Conservation (phyloP, 768 basidiomycete genomes). For the Naganishia vishniacii region DNA sequence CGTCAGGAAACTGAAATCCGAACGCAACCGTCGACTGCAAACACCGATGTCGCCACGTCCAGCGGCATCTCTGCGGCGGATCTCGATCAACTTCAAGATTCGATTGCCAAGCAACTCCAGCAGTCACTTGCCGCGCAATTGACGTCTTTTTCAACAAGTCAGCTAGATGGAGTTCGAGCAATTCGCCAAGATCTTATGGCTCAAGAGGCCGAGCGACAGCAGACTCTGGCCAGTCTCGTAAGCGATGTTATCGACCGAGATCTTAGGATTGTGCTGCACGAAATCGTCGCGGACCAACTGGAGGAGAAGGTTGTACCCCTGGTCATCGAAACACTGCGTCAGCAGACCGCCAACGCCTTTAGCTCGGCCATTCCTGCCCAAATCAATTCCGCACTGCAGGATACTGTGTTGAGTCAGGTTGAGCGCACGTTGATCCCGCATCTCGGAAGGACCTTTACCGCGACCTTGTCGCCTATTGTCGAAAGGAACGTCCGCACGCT, state of each 20-base stretch:
- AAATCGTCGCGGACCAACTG: constrained; percentile 5
- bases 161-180: neutral
- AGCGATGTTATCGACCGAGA: constrained; percentile 14
- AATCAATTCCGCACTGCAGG: constrained; percentile 17
- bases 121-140: neutral
- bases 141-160: constrained; percentile 1
- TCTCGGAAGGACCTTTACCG: constrained; percentile 22
- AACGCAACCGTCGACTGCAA: constrained; percentile 4
- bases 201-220: constrained; percentile 13
- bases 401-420: constrained; percentile 24
- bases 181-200: constrained; percentile 6
- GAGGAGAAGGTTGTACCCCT: constrained; percentile 9
- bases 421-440: constrained; percentile 23
- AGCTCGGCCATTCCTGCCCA: constrained; percentile 12
- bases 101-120: neutral
- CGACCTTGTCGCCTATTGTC: constrained; percentile 21
- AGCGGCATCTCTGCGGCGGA: neutral
- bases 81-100: neutral
- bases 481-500: constrained; percentile 19
- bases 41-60: neutral
- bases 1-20: neutral
- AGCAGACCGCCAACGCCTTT: constrained; percentile 12
- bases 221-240: constrained; percentile 3
- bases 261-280: constrained; percentile 1
- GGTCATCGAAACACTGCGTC: neutral